Evolutionary conservation across 75 land plant species (phyloP).

Genomic region (Cryptomeria japonica): DNA sequence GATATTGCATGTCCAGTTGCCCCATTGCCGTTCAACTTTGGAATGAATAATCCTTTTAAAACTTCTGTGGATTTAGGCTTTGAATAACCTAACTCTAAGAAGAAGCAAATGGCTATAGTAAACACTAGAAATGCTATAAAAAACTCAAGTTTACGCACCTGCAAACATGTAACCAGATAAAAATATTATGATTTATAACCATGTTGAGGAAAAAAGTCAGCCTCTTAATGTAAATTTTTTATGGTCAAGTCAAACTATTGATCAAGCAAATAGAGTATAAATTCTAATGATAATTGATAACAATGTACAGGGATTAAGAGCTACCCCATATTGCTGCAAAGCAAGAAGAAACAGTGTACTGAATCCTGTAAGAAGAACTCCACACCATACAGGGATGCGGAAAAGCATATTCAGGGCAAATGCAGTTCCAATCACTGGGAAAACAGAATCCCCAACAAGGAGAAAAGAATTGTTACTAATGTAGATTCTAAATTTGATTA

Average conservation of each 20-base stretch:
- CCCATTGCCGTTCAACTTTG: constrained; percentile 69
- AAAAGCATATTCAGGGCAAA: constrained; percentile 90
- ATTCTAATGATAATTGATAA: constrained; percentile 3
- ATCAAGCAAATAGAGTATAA: background rate
- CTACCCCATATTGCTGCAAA: constrained; percentile 82
- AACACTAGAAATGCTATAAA: constrained; percentile 71
- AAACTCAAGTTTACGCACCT: constrained; percentile 88
- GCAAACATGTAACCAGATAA: constrained; percentile 8
- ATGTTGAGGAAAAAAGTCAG: background rate
- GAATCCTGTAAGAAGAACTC: constrained; percentile 81
- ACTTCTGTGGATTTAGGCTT: constrained; percentile 78
- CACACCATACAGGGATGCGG: constrained; percentile 79
- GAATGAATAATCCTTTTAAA: constrained; percentile 71
- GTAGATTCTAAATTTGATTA: background rate
- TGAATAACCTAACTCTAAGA: constrained; percentile 75
- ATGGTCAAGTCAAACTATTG: background rate
- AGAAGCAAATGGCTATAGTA: constrained; percentile 79
- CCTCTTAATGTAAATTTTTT: background rate
- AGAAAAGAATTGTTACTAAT: background rate
- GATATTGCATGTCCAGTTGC: constrained; percentile 88
- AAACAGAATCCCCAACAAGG: background rate
- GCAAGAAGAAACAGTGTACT: constrained; percentile 78
- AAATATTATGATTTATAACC: background rate
- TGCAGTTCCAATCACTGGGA: constrained; percentile 83
- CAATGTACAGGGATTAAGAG: background rate